phyloP scores from a whole-genome alignment of 2,329 filamentous ascomycete species.

The Aspergillus sp. region DNA sequence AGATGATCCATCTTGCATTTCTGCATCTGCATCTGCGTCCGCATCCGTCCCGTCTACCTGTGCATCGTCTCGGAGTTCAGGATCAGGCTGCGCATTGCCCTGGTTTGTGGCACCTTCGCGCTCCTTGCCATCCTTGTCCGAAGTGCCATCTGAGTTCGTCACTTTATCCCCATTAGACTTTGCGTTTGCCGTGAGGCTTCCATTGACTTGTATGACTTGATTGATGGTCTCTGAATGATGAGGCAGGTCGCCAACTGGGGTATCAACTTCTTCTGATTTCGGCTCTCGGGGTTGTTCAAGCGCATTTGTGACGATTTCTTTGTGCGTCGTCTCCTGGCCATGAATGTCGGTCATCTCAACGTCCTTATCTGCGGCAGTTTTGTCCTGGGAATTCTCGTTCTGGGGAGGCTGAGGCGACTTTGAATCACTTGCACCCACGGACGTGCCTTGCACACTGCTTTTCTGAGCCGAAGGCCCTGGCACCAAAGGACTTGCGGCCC shows the following conservation, averaged over 20 bases:
- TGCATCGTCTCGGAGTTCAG: constrained; percentile 12
- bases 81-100: background rate
- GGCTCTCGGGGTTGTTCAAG: constrained; percentile 23
- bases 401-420: constrained; percentile 15
- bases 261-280: constrained; percentile 41
- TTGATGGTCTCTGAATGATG: constrained; percentile 30
- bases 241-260: constrained; percentile 35
- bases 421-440: constrained; percentile 7
- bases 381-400: constrained; percentile 14
- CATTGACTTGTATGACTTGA: constrained; percentile 18
- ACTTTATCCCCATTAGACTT: constrained; percentile 7
- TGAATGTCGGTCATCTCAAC: constrained; percentile 37
- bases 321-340: constrained; percentile 13
- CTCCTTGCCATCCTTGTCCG: constrained; percentile 16
- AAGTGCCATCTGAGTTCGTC: constrained; percentile 12
- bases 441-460: constrained; percentile 16
- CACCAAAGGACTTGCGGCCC: constrained; percentile 12
- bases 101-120: background rate
- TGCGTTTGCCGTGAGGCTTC: constrained; percentile 10
- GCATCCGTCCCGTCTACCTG: constrained; percentile 28
- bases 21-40: constrained; percentile 34
- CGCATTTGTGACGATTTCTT: constrained; percentile 11
- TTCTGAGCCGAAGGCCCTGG: constrained; percentile 11
- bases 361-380: constrained; percentile 25
- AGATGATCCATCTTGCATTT: constrained; percentile 38